Evolutionary conservation across 257 asterid genomes (phyloP).

Genomic region (Solanum chilense): DNA sequence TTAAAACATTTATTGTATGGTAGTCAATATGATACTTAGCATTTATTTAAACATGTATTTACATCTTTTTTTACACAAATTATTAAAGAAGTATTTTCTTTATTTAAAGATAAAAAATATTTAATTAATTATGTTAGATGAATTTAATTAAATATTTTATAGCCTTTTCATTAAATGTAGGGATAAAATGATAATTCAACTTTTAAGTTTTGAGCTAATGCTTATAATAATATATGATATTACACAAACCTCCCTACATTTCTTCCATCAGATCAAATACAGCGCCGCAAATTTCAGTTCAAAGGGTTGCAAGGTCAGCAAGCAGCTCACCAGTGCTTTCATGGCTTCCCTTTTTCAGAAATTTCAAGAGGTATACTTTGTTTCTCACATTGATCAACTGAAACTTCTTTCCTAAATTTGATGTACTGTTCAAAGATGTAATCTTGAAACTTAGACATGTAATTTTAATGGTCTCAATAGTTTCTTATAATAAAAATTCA

Average conservation of each 20-base stretch:
- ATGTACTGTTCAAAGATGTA: not conserved
- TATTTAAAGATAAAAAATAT: too few species aligned
- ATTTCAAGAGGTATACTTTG: conserved; percentile 14
- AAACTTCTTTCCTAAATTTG: not conserved
- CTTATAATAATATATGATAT: too few species aligned
- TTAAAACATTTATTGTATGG: too few species aligned
- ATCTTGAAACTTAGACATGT: not conserved
- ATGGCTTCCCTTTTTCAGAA: conserved; percentile 27
- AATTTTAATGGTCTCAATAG: not conserved
- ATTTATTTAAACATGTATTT: too few species aligned
- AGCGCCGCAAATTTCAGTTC: not conserved
- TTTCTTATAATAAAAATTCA: not conserved
- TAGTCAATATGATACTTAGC: too few species aligned
- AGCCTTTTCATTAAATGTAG: too few species aligned
- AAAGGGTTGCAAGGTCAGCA: not conserved
- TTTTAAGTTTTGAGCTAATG: too few species aligned
- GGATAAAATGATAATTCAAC: too few species aligned
- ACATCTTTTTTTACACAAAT: too few species aligned
- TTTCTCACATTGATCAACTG: not conserved
- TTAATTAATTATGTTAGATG: too few species aligned
- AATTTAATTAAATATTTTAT: too few species aligned
- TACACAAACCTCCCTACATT: not conserved
- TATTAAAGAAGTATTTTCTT: too few species aligned
- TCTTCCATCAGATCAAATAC: not conserved
- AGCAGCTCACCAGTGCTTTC: not conserved